Evolutionary conservation across 495 filamentous ascomycete genomes (phyloP).

Genomic region (Staphylotrichum longicolle): DNA sequence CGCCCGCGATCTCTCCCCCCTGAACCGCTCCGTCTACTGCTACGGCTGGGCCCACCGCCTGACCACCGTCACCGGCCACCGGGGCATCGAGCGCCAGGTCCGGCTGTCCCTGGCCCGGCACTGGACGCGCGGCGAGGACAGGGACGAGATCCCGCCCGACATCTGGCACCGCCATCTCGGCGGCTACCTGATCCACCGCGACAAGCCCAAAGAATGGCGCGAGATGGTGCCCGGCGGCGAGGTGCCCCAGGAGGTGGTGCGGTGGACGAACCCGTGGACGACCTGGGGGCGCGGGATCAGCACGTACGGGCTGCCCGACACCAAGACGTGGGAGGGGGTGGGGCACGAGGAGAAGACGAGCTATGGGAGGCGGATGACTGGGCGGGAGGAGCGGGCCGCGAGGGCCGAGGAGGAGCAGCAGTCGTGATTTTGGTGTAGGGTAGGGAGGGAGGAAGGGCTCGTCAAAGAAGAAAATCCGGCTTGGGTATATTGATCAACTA

Average conservation of each 20-base stretch:
- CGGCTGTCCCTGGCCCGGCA: conserved; percentile 29
- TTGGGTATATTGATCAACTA: conserved; percentile 20
- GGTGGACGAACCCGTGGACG: conserved; percentile 37
- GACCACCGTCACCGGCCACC: conserved; percentile 34
- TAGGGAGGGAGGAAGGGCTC: not conserved
- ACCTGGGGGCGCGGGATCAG: conserved; percentile 38
- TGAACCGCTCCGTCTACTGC: conserved; percentile 36
- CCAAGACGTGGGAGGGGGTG: conserved; percentile 37
- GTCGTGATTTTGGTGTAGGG: conserved; percentile 5
- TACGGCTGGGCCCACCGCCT: conserved; percentile 32
- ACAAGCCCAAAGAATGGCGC: conserved; percentile 36
- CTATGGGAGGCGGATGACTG: conserved; percentile 28
- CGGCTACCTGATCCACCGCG: conserved; percentile 35
- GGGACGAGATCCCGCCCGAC: conserved; percentile 27
- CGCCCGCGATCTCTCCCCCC: conserved; percentile 27
- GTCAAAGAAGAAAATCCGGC: not conserved
- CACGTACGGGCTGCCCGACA: conserved; percentile 35
- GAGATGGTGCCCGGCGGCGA: conserved; percentile 20
- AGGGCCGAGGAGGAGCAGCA: conserved; percentile 18
- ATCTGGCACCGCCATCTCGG: conserved; percentile 35
- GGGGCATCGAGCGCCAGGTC: conserved; percentile 35
- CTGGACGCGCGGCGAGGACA: conserved; percentile 18
- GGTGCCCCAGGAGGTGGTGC: conserved; percentile 28
- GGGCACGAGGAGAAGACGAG: conserved; percentile 33
- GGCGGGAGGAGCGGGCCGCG: conserved; percentile 21